phyloP scores from a whole-genome alignment of 1,139 yeast genomes.

The Meyerozyma elateridarum region DNA sequence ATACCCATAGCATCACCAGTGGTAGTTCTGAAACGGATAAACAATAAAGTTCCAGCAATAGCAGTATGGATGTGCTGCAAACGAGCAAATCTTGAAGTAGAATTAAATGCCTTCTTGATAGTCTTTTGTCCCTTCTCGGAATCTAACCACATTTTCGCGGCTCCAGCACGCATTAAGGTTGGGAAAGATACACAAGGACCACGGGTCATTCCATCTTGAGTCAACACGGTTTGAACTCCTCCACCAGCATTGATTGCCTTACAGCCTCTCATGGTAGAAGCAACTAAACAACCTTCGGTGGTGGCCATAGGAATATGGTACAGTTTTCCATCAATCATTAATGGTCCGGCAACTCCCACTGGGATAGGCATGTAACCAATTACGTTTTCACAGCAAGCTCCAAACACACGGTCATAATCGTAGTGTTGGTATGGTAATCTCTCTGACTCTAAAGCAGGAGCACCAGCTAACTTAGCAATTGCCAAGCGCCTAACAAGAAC shows the following conservation, averaged over 20 bases:
- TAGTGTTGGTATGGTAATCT: constrained; percentile 77
- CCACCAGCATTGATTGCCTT: constrained; percentile 97
- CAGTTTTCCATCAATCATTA: constrained; percentile 80
- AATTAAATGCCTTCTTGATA: constrained; percentile 87
- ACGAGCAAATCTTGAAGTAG: constrained; percentile 96
- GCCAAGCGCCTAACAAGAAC: constrained; percentile 90
- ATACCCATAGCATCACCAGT: constrained; percentile 99
- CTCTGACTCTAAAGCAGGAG: constrained; percentile 70
- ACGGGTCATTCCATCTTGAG: constrained; percentile 98
- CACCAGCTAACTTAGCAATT: constrained; percentile 75
- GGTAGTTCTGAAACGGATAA: constrained; percentile 88
- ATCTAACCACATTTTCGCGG: constrained; percentile 92
- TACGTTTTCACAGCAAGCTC: constrained; percentile 98
- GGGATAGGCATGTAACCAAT: constrained; percentile 96
- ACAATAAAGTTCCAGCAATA: constrained; percentile 88
- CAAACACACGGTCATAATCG: constrained; percentile 93
- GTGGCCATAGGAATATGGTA: constrained; percentile 98
- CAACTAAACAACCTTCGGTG: constrained; percentile 97
- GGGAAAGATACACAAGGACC: constrained; percentile 97
- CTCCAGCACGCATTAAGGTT: constrained; percentile 79
- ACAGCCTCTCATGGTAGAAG: constrained; percentile 98
- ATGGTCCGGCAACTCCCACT: constrained; percentile 96
- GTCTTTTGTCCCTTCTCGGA: constrained; percentile 85
- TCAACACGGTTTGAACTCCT: constrained; percentile 86
- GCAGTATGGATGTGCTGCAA: constrained; percentile 89